Percentiles rank a stretch among this genome's conserved stretches.
These are phyloP conservation scores for Sphagnum fallax DNA, from an alignment of 228 moss, liverwort and hornwort species.

Conservation along the genomic window DNA sequence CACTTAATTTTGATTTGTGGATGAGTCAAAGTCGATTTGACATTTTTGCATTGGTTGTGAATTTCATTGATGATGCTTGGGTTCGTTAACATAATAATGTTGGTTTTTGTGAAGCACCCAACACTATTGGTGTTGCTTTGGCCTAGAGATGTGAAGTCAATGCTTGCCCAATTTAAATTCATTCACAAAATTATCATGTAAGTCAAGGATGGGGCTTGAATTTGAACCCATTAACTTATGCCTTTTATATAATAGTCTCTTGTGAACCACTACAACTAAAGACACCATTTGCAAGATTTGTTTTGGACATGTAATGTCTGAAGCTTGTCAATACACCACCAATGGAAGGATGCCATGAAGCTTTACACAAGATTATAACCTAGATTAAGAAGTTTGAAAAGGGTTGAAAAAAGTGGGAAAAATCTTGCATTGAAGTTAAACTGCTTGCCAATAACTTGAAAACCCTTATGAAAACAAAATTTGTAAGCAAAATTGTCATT, in stretches of 20 bases:
- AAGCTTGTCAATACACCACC: neutral
- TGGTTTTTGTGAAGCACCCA: neutral
- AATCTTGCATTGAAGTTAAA: neutral
- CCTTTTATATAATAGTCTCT: neutral
- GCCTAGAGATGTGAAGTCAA: neutral
- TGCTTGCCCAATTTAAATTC: neutral
- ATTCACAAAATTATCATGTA: neutral
- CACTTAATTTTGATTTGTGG: neutral
- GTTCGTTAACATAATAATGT: neutral
- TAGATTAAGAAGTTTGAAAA: neutral
- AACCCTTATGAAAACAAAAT: neutral
- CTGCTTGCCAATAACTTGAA: neutral
- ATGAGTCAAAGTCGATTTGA: neutral
- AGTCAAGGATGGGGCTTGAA: neutral
- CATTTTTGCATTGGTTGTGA: neutral
- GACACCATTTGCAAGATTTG: neutral
- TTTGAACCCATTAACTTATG: neutral
- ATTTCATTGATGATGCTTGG: neutral
- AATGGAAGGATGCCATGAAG: too few species aligned
- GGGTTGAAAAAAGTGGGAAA: neutral
- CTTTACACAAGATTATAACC: neutral
- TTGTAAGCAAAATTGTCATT: neutral
- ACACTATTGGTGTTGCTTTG: neutral
- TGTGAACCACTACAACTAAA: too few species aligned
- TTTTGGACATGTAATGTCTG: neutral